These are phyloP conservation scores for Aquilaria malaccensis DNA, from an alignment of 345 rosid species.

Conservation along the genomic window DNA sequence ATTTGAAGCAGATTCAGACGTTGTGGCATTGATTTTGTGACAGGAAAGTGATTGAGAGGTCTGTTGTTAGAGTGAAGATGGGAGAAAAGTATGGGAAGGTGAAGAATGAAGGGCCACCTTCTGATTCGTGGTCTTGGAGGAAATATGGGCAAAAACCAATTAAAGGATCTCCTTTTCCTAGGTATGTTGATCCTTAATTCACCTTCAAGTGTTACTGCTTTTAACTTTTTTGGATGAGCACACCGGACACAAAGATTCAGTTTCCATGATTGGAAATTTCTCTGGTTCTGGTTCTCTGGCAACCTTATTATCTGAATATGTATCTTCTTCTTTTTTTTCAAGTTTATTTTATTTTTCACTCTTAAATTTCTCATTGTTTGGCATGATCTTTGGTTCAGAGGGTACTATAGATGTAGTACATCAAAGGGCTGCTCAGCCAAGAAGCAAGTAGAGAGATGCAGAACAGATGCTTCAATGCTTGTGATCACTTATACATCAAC, in stretches of 20 bases:
- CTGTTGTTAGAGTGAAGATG: slow-evolving; percentile 43
- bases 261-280: background rate
- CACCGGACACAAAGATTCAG: too few relatives aligned
- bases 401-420: slow-evolving; percentile 67
- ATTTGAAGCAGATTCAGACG: background rate
- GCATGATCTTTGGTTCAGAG: slow-evolving; percentile 19
- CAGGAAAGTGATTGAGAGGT: slow-evolving; percentile 58
- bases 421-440: slow-evolving; percentile 62
- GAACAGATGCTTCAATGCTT: slow-evolving; percentile 51
- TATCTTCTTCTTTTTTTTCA: background rate
- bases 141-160: slow-evolving; percentile 67
- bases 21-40: background rate
- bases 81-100: slow-evolving; percentile 42
- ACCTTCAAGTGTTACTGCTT: too few relatives aligned
- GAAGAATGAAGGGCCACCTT: slow-evolving; percentile 59
- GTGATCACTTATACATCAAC: slow-evolving; percentile 47
- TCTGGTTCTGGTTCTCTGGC: too few relatives aligned
- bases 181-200: slow-evolving; percentile 17
- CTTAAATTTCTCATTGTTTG: background rate
- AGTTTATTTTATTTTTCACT: background rate
- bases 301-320: background rate
- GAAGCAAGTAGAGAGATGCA: slow-evolving; percentile 58
- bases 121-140: slow-evolving; percentile 73
- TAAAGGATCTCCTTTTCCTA: slow-evolving; percentile 63
- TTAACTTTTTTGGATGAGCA: too few relatives aligned